Evolutionary conservation across 495 filamentous ascomycete genomes (phyloP).

Genomic region (Ramalina peruviana): DNA sequence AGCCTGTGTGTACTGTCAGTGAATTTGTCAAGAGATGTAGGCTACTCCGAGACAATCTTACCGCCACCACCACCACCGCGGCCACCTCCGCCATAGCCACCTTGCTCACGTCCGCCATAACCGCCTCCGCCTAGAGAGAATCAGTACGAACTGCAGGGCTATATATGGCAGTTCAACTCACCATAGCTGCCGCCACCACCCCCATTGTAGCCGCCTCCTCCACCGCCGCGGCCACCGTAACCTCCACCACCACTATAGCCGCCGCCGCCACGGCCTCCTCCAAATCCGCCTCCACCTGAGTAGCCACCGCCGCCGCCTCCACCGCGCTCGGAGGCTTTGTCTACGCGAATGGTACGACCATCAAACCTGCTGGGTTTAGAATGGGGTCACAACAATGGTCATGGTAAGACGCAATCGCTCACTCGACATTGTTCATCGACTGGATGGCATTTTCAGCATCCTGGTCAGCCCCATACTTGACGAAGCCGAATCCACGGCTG

Average conservation of each 20-base stretch:
- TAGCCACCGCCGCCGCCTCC: constrained; percentile 19
- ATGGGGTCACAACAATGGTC: not conserved
- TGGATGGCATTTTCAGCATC: constrained; percentile 72
- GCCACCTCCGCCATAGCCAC: constrained; percentile 17
- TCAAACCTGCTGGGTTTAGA: constrained; percentile 56
- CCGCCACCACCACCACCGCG: constrained; percentile 17
- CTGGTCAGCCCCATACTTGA: constrained; percentile 67
- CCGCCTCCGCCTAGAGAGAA: constrained; percentile 16
- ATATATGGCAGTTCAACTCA: not conserved
- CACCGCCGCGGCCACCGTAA: constrained; percentile 20
- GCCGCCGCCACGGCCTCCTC: constrained; percentile 19
- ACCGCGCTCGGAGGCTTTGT: constrained; percentile 79
- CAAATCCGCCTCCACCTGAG: constrained; percentile 30
- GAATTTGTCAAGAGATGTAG: not conserved
- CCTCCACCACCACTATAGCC: constrained; percentile 20
- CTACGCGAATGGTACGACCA: constrained; percentile 87
- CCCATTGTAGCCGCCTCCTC: constrained; percentile 22
- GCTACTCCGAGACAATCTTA: constrained; percentile 11
- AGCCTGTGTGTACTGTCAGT: constrained; percentile 9
- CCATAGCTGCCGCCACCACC: constrained; percentile 20
- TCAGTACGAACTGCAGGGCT: not conserved
- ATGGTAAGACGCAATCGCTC: constrained; percentile 21
- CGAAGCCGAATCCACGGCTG: constrained; percentile 95
- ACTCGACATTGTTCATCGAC: constrained; percentile 92
- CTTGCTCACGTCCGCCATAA: constrained; percentile 18